These are phyloP conservation scores for Penicillium longicatenatum DNA, from an alignment of 495 filamentous ascomycete species.

Conservation along the genomic window DNA sequence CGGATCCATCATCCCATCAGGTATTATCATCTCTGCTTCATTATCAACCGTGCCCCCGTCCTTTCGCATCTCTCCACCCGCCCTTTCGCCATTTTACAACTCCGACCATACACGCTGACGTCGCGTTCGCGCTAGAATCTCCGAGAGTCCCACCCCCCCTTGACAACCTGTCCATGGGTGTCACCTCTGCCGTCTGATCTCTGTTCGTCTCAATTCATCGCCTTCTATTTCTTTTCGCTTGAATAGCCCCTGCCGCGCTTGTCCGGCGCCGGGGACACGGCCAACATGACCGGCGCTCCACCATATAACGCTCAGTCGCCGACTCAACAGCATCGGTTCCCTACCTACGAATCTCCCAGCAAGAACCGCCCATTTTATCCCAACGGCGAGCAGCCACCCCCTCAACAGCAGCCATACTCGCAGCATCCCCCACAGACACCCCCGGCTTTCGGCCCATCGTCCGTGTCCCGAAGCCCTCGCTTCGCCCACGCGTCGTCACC, in stretches of 20 bases:
- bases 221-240: slow-evolving; percentile 7
- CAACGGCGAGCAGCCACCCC: slow-evolving; percentile 52
- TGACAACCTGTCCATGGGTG: slow-evolving; percentile 26
- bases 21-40: slow-evolving; percentile 24
- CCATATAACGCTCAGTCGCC: slow-evolving; percentile 49
- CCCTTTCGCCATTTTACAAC: slow-evolving; percentile 7
- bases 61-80: slow-evolving; percentile 2
- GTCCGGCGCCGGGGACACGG: slow-evolving; percentile 37
- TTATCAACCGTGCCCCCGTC: background rate
- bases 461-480: slow-evolving; percentile 55
- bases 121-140: slow-evolving; percentile 30
- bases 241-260: slow-evolving; percentile 21
- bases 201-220: slow-evolving; percentile 23
- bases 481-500: slow-evolving; percentile 54
- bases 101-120: slow-evolving; percentile 23
- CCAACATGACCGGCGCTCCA: slow-evolving; percentile 53
- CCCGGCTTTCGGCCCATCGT: slow-evolving; percentile 54
- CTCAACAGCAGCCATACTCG: slow-evolving; percentile 40
- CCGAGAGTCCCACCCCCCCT: slow-evolving; percentile 22
- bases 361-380: slow-evolving; percentile 55
- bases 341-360: slow-evolving; percentile 44
- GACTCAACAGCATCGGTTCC: slow-evolving; percentile 43
- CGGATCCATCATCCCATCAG: slow-evolving; percentile 27
- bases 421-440: slow-evolving; percentile 55
- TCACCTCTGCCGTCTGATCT: slow-evolving; percentile 13